Base-by-base conservation (phyloP, 2,329 filamentous ascomycete genomes). In the Cladosporium velox region DNA sequence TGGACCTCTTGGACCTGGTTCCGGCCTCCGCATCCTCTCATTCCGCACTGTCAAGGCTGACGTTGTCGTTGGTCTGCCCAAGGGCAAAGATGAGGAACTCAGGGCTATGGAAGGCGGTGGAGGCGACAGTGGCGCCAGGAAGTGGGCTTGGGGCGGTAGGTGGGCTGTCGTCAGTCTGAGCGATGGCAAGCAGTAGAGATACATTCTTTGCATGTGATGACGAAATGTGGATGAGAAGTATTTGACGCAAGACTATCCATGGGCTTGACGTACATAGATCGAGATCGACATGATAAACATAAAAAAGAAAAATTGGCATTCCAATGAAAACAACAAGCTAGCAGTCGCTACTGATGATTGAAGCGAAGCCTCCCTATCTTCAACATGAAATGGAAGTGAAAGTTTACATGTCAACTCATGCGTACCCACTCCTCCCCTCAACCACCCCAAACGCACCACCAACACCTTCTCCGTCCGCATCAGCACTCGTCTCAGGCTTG, bases 11-110 rank as follows among this genome's bases (percentile, higher is more conserved):
- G 94, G 94, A 0, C 87, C 88, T 0, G 87, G 86, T 0, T 97
- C 92, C 0, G 93, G 92, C 1, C 79, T 98, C 65, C 93, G 96
- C 67, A 86, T 94, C 3, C 84, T 99, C 32, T 91, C 95, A 0
- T 84, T 99, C 68, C 87, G 95, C 66, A 99, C 95, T 0, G 97
- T 94, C 84, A 99, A 99, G 81, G 94, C 94, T 0, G 95, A 99
- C 76, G 92, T 96, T 8, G 92, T 98, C 0, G 95, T 97, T 30
- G 94, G 93, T 0, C 83, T 99, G n/a, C 85, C 88, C 15, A 78
- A 87, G 10, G 93, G 94, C 7, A 87, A 90, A 76, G 95, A 99
- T 74, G 93, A 97, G 80, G 87, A 89, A 76, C 82, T 98, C 63
- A 88, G 85, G 70, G 82, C 85, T 10, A 85, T 81, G 63, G 88